Evolutionary conservation across 2,329 filamentous ascomycete genomes (phyloP).

Genomic region (Penicillium sp.): DNA sequence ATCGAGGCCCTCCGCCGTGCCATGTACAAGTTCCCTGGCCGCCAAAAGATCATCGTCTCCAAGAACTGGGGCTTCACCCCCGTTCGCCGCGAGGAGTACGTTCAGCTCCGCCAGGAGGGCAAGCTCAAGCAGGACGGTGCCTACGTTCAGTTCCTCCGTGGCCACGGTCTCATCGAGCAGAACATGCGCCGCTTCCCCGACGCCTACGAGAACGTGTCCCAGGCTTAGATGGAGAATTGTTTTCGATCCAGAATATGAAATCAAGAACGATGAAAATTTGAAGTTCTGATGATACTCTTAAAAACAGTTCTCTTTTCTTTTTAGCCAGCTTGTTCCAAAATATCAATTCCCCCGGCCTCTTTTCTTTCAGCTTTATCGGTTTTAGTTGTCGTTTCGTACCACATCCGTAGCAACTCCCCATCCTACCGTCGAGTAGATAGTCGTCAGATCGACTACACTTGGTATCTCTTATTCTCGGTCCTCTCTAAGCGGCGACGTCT

Average conservation of each 20-base stretch:
- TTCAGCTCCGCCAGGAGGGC: slow-evolving; percentile 88
- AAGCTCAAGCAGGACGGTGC: slow-evolving; percentile 95
- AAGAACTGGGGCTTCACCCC: slow-evolving; percentile 99
- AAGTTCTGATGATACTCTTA: slow-evolving; percentile 16
- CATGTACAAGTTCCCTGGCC: slow-evolving; percentile 99
- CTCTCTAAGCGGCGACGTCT: too few species aligned
- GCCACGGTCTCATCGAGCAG: slow-evolving; percentile 75
- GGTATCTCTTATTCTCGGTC: too few species aligned
- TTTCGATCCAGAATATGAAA: slow-evolving; percentile 24
- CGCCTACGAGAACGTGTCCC: slow-evolving; percentile 55
- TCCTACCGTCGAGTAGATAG: too few species aligned
- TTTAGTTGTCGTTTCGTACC: slow-evolving; percentile 6
- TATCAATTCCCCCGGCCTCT: slow-evolving; percentile 13
- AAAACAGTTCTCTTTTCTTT: neutral
- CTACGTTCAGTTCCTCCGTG: slow-evolving; percentile 98
- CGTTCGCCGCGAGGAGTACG: slow-evolving; percentile 94
- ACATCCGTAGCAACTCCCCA: too few species aligned
- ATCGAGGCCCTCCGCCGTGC: slow-evolving; percentile 98
- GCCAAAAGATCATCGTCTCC: slow-evolving; percentile 99
- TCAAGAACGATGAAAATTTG: slow-evolving; percentile 21
- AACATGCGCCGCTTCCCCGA: slow-evolving; percentile 96
- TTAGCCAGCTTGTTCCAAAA: slow-evolving; percentile 5
- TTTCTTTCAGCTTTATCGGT: slow-evolving; percentile 20
- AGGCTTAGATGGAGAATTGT: slow-evolving; percentile 38
- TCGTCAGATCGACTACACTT: too few species aligned